A percentile compares a stretch with the other conserved stretches of the same genome.
Evolutionary conservation across 139 green algal genomes (phyloP).

Genomic region (Zygnema cylindricum): DNA sequence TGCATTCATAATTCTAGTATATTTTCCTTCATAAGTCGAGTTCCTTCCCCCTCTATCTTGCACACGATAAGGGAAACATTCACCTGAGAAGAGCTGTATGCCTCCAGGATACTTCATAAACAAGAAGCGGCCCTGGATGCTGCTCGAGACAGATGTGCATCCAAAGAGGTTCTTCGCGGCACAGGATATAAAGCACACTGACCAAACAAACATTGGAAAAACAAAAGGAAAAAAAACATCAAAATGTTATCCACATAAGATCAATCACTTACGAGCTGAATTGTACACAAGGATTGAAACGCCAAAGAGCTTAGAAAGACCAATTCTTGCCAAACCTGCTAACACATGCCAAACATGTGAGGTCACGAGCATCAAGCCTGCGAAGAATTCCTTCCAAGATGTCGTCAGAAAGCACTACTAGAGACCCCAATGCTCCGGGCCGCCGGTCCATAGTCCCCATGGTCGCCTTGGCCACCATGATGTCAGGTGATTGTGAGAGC

Average conservation of each 20-base stretch:
- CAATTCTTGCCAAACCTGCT: conserved; percentile 16
- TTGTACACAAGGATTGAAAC: not conserved
- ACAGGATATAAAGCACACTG: conserved; percentile 59
- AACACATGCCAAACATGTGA: not conserved
- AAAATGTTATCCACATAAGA: not conserved
- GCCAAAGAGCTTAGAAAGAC: not conserved
- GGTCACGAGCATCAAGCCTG: not conserved
- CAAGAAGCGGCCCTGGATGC: conserved; percentile 15
- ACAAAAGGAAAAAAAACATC: not conserved
- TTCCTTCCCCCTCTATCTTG: too few relatives aligned
- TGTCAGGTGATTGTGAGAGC: too few relatives aligned
- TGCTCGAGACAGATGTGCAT: conserved; percentile 37
- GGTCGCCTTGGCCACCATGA: too few relatives aligned
- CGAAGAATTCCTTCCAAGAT: conserved; percentile 20
- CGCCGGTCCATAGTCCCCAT: too few relatives aligned
- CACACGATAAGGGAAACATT: too few relatives aligned
- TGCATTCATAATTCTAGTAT: too few relatives aligned
- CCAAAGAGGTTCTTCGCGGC: conserved; percentile 56
- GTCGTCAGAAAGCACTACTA: conserved; percentile 31
- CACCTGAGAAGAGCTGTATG: conserved; percentile 15
- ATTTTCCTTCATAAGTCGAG: too few relatives aligned
- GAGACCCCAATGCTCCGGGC: conserved; percentile 10
- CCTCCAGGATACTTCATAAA: conserved; percentile 31
- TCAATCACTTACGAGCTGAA: not conserved
- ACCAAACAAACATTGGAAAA: not conserved